Conservation (phyloP, 495 filamentous ascomycete genomes). For the Aspergillus nidulans region DNA sequence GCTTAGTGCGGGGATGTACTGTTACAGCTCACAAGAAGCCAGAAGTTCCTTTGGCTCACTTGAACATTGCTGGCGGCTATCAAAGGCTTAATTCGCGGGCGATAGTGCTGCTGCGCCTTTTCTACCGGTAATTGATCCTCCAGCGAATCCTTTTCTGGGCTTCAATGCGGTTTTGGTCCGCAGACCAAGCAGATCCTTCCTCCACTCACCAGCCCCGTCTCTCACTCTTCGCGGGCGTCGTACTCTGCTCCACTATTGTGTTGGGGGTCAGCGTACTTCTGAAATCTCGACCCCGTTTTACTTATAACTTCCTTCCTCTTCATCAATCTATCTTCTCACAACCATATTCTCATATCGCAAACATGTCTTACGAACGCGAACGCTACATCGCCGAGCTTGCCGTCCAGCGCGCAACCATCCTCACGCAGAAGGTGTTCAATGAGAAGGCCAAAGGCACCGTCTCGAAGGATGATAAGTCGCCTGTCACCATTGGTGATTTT, state of each 20-base stretch:
- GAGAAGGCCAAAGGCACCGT: conserved; percentile 88
- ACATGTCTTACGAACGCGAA: conserved; percentile 69
- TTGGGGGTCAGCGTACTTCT: conserved; percentile 47
- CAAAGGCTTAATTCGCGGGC: background rate
- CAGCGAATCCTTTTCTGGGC: background rate
- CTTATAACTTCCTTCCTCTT: conserved; percentile 25
- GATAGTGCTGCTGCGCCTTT: background rate
- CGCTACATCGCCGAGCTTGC: conserved; percentile 83
- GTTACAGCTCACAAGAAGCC: background rate
- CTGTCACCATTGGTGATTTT: conserved; percentile 96
- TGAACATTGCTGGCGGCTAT: background rate
- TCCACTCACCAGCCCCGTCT: conserved; percentile 28
- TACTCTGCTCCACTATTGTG: conserved; percentile 43
- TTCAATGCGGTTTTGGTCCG: conserved; percentile 19
- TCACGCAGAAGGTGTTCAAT: conserved; percentile 92
- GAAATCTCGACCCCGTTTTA: conserved; percentile 41
- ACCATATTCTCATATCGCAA: conserved; percentile 28
- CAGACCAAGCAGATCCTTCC: conserved; percentile 20
- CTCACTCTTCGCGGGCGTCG: conserved; percentile 28
- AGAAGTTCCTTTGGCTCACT: background rate
- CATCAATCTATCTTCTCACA: conserved; percentile 23
- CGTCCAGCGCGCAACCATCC: conserved; percentile 79
- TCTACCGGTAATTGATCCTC: background rate
- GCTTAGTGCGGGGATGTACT: conserved; percentile 31
- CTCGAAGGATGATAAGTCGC: conserved; percentile 90